These are phyloP conservation scores for Lasiosphaeria hispida DNA, from an alignment of 495 filamentous ascomycete species.

Conservation along the genomic window DNA sequence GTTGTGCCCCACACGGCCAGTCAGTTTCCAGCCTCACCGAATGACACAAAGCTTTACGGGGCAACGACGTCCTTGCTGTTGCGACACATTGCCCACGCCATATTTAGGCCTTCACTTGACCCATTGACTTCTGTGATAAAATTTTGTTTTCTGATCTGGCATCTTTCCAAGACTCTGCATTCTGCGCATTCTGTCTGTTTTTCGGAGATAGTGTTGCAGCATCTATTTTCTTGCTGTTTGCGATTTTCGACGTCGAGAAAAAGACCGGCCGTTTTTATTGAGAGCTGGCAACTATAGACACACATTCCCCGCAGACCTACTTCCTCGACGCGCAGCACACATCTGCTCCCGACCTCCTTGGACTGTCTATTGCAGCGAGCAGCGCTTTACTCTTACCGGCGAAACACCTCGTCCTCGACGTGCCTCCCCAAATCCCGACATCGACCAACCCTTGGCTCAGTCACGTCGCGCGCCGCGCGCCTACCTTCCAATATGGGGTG, in stretches of 20 bases:
- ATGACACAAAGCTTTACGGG: not conserved
- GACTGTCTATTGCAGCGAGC: too few species aligned
- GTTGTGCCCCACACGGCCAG: too few species aligned
- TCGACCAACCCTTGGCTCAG: not conserved
- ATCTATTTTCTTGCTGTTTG: constrained; percentile 4
- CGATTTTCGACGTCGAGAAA: constrained; percentile 4
- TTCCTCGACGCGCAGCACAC: too few species aligned
- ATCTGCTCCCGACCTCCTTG: too few species aligned
- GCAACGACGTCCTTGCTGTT: not conserved
- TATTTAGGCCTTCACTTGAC: not conserved
- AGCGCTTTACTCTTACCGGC: too few species aligned
- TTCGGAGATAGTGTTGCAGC: not conserved
- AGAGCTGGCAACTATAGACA: constrained; percentile 27
- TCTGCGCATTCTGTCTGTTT: not conserved
- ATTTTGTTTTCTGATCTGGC: not conserved
- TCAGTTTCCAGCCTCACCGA: constrained; percentile 3
- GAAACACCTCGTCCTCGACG: not conserved
- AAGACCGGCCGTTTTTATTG: constrained; percentile 38
- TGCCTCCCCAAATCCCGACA: too few species aligned
- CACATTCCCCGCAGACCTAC: not conserved
- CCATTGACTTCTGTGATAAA: not conserved
- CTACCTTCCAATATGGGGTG: constrained; percentile 30
- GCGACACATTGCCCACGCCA: not conserved
- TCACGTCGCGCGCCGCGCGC: constrained; percentile 6
- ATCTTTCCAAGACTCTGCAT: not conserved